Conservation (phyloP, 805 yeast species). For the Candida maesae region DNA sequence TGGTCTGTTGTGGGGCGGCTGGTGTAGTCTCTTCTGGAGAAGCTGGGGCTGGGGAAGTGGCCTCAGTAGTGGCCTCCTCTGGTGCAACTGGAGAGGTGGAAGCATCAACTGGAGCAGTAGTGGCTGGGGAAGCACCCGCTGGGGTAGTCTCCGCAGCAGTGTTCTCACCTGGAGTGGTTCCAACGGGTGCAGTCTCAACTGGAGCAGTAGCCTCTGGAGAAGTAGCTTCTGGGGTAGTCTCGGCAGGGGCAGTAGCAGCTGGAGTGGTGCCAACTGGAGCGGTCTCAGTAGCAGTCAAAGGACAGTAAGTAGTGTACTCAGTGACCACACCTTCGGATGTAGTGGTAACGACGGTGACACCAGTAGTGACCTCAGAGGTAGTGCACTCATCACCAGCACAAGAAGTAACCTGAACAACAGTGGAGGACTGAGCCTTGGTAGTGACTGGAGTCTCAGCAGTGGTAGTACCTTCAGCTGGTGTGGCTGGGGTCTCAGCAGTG, state of each 20-base stretch:
- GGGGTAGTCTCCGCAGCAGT: neutral
- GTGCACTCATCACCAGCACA: constrained; percentile 15
- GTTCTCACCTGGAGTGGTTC: neutral
- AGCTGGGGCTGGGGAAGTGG: too few relatives aligned
- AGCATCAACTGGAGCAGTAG: neutral
- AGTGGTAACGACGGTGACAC: constrained; percentile 29
- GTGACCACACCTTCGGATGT: constrained; percentile 31
- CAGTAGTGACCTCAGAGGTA: constrained; percentile 10
- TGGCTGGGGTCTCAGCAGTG: neutral
- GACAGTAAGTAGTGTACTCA: constrained; percentile 19
- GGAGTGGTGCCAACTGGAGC: too few relatives aligned
- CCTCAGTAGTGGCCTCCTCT: neutral
- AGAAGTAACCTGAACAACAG: constrained; percentile 8
- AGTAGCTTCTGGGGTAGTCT: neutral
- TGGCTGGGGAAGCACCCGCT: constrained; percentile 1
- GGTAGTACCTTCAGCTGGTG: neutral
- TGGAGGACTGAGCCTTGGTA: neutral
- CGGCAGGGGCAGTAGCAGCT: neutral
- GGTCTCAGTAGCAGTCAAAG: too few relatives aligned
- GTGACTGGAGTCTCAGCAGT: neutral
- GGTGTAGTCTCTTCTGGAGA: too few relatives aligned
- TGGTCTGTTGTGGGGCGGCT: neutral
- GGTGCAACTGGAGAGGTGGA: too few relatives aligned
- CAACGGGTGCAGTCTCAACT: too few relatives aligned
- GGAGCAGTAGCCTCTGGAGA: too few relatives aligned